Conservation (phyloP, 2,329 filamentous ascomycete genomes). For the Cladorrhinum sp. region DNA sequence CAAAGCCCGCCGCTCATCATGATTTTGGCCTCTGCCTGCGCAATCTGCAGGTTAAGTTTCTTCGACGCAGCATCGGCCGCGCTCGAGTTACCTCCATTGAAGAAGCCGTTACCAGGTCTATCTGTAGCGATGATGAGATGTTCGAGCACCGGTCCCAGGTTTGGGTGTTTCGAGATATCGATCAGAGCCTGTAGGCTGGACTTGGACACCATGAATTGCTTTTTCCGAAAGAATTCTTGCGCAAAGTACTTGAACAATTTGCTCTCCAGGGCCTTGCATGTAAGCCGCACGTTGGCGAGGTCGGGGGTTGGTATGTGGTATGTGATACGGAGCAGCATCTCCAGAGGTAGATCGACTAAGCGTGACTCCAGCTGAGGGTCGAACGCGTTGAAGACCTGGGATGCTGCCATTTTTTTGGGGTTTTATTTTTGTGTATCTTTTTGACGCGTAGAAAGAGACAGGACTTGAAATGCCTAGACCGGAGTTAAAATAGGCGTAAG, state of each 20-base stretch:
- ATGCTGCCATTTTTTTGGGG: too few relatives aligned
- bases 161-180: conserved; percentile 48
- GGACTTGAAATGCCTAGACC: too few relatives aligned
- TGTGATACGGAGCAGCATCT: conserved; percentile 57
- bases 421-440: too few relatives aligned
- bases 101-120: not conserved
- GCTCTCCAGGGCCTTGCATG: conserved; percentile 53
- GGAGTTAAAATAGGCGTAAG: too few relatives aligned
- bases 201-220: conserved; percentile 62
- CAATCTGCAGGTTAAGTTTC: not conserved
- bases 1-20: conserved; percentile 44
- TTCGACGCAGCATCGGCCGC: not conserved
- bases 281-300: conserved; percentile 51
- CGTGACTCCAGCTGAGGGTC: conserved; percentile 10
- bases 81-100: not conserved
- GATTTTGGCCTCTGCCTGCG: conserved; percentile 26
- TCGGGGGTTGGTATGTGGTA: conserved; percentile 53
- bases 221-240: conserved; percentile 62
- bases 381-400: not conserved
- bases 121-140: conserved; percentile 51
- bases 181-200: conserved; percentile 54
- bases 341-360: conserved; percentile 47
- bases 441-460: too few relatives aligned
- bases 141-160: conserved; percentile 39
- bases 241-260: conserved; percentile 55